Conservation (phyloP, 1,139 yeast species). For the Tardiomyces digboiensis region DNA sequence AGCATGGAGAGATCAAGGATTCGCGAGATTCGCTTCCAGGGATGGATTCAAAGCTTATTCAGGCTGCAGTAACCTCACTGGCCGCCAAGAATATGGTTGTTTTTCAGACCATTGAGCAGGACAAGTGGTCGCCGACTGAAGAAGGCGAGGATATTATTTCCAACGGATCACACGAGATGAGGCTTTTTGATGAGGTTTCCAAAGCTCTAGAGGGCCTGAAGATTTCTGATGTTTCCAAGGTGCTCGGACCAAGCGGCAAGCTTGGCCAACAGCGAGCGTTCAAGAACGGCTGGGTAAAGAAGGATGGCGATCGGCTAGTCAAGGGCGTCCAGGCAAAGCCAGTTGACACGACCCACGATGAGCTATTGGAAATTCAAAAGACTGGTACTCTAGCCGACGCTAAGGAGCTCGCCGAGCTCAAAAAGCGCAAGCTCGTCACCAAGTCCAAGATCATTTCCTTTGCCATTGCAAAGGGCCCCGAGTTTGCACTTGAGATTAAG, state of each 20-base stretch:
- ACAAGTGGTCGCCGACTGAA: slow-evolving; percentile 61
- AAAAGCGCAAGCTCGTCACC: slow-evolving; percentile 81
- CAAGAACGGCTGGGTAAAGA: slow-evolving; percentile 93
- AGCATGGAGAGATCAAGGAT: slow-evolving; percentile 48
- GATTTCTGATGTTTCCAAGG: slow-evolving; percentile 67
- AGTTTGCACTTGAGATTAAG: slow-evolving; percentile 72
- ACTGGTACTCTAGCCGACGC: slow-evolving; percentile 45
- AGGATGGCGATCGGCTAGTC: slow-evolving; percentile 73
- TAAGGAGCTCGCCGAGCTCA: slow-evolving; percentile 73
- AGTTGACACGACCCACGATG: slow-evolving; percentile 55
- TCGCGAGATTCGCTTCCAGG: slow-evolving; percentile 50
- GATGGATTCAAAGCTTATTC: slow-evolving; percentile 42
- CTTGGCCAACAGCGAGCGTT: slow-evolving; percentile 98
- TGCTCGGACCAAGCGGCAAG: slow-evolving; percentile 75
- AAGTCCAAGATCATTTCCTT: slow-evolving; percentile 71
- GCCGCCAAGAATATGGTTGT: slow-evolving; percentile 76
- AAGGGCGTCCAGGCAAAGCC: slow-evolving; percentile 41
- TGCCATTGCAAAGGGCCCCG: slow-evolving; percentile 67
- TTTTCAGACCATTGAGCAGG: slow-evolving; percentile 66
- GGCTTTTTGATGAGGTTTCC: slow-evolving; percentile 68
- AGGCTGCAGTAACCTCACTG: slow-evolving; percentile 79
- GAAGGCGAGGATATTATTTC: slow-evolving; percentile 77
- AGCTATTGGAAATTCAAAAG: slow-evolving; percentile 47
- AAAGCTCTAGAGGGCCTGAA: slow-evolving; percentile 71
- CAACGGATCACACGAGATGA: slow-evolving; percentile 85